Percentiles rank a stretch among this genome's conserved stretches.
Conservation (phyloP, 2,329 filamentous ascomycete genomes). For the Sclerotinia nivalis region DNA sequence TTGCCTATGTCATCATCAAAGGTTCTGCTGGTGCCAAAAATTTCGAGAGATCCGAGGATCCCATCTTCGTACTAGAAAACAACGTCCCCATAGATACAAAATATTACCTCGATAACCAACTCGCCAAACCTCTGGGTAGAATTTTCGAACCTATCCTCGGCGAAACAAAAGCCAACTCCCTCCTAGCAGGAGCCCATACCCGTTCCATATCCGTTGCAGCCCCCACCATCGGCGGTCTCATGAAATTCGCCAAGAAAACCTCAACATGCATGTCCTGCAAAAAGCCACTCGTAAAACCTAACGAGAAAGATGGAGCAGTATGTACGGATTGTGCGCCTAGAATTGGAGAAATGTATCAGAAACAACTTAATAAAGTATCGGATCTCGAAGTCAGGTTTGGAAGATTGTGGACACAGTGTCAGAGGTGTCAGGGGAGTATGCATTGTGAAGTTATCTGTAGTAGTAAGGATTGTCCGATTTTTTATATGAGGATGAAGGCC, state of each 20-base stretch:
- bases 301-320: slow-evolving; percentile 81
- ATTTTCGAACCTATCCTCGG: slow-evolving; percentile 98
- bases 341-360: slow-evolving; percentile 90
- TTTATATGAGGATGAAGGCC: slow-evolving; percentile 99
- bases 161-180: slow-evolving; percentile 82
- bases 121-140: slow-evolving; percentile 87
- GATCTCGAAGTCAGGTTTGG: slow-evolving; percentile 93
- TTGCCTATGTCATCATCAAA: slow-evolving; percentile 87
- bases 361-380: slow-evolving; percentile 81
- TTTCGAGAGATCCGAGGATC: slow-evolving; percentile 96
- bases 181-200: slow-evolving; percentile 91
- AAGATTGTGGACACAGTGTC: slow-evolving; percentile 95
- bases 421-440: slow-evolving; percentile 95
- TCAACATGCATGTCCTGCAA: slow-evolving; percentile 99
- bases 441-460: slow-evolving; percentile 98
- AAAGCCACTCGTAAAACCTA: slow-evolving; percentile 80
- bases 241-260: slow-evolving; percentile 99
- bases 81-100: slow-evolving; percentile 97
- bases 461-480: slow-evolving; percentile 95
- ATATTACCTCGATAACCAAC: slow-evolving; percentile 98
- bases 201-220: slow-evolving; percentile 91
- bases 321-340: slow-evolving; percentile 83
- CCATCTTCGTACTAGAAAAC: slow-evolving; percentile 94
- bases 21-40: slow-evolving; percentile 87
- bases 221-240: slow-evolving; percentile 86